phyloP scores from a whole-genome alignment of 352 stramenopile species.

The Aphanomyces cochlioides region DNA sequence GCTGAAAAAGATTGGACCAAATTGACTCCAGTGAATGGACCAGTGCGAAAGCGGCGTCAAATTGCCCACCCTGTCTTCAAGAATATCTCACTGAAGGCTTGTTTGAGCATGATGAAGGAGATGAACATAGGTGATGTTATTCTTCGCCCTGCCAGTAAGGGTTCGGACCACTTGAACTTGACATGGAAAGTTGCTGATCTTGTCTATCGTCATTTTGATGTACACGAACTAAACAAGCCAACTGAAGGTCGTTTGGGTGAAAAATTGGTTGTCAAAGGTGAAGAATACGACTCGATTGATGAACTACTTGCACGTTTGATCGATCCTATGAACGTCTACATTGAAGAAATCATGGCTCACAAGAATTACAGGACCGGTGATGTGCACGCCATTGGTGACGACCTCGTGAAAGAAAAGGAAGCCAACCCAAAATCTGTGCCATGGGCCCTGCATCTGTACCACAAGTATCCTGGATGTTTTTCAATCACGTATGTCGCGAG shows the following conservation, averaged over 20 bases:
- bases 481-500: conserved; percentile 86
- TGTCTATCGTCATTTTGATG: conserved; percentile 86
- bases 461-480: conserved; percentile 83
- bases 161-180: conserved; percentile 79
- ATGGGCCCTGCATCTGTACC: conserved; percentile 82
- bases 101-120: conserved; percentile 79
- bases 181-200: conserved; percentile 87
- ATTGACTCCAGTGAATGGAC: conserved; percentile 29
- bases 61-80: conserved; percentile 83
- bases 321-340: conserved; percentile 84
- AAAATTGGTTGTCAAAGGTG: conserved; percentile 83
- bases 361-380: conserved; percentile 78
- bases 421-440: conserved; percentile 76
- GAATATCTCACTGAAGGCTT: conserved; percentile 80
- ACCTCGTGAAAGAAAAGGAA: conserved; percentile 87
- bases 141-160: conserved; percentile 78
- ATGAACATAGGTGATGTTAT: conserved; percentile 78
- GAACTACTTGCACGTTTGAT: conserved; percentile 85
- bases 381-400: conserved; percentile 76
- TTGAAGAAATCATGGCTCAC: conserved; percentile 82
- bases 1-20: conserved; percentile 61
- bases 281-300: conserved; percentile 84
- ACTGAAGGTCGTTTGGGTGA: conserved; percentile 76
- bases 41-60: conserved; percentile 80
- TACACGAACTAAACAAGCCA: conserved; percentile 84